Base-by-base conservation (phyloP, 805 yeast genomes). In the Komagataella ulmi region DNA sequence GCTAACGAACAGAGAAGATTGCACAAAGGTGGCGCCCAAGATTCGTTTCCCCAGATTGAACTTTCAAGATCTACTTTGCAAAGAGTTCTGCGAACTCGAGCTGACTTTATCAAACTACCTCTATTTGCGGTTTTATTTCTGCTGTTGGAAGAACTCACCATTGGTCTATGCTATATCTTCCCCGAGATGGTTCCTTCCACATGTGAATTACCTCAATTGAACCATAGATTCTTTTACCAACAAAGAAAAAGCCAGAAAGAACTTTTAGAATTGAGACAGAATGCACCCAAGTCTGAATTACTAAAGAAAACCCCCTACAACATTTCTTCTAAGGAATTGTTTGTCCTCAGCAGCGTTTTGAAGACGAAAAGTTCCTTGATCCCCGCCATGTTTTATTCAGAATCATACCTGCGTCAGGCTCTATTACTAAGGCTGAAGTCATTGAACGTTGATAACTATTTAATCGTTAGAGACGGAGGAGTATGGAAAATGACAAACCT, bases 171-270 rank as follows among this genome's bases (percentile, higher is more conserved):
- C 53, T 73, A 70, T 51, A 54, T 67, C 1, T 64, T 80, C 49
- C 88, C 89, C 0, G 71, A 71, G 45, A 57, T 82, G 12, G 72
- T 83, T 3, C 89, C 88, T 0, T 74, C 73, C 54, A 82, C 86
- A 0, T 82, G 88, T 62, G 66, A 75, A 6, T 61, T 80, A 18
- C 85, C 85, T 1, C 62, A 64, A 6, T 63, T 77, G 21, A 57
- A 70, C 44, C 72, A 75, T 1, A 58, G 71, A 24, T 58, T 72
- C 24, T 73, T 72, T 72, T 58, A 60, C 21, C 53, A 60, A 21
- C 55, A 56, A 19, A 40, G 53, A 8, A 53, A 52, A 48, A 61
- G 65, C 3, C 65, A 60, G 49, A 49, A 48, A 6, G 50, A 56
- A 48, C 54, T 65, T 30, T 51, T 45, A 1, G 53, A 50, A 6